A percentile compares a stretch with the other conserved stretches of the same genome.
phyloP scores from a whole-genome alignment of 768 basidiomycete genomes.

The Plicaturopsis crispa region DNA sequence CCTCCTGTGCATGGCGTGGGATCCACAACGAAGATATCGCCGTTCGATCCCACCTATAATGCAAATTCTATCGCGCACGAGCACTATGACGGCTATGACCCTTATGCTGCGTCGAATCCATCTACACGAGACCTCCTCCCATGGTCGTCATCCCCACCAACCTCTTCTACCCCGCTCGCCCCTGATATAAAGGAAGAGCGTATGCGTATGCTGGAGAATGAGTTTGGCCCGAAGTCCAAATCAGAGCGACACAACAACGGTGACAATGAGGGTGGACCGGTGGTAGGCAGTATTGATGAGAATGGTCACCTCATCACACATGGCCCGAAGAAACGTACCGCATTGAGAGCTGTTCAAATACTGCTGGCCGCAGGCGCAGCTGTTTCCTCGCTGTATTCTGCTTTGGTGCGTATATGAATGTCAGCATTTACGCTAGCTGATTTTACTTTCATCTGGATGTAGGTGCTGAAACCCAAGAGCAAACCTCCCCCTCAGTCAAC shows the following conservation, averaged over 20 bases:
- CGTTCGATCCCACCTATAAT: constrained; percentile 24
- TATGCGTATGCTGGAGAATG: constrained; percentile 62
- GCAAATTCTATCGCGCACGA: constrained; percentile 20
- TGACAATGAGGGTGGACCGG: constrained; percentile 39
- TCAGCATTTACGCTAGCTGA: too few relatives aligned
- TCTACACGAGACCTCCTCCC: constrained; percentile 41
- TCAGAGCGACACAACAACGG: constrained; percentile 19
- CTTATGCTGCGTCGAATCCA: constrained; percentile 14
- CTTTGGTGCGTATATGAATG: constrained; percentile 47
- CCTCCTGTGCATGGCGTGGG: constrained; percentile 7
- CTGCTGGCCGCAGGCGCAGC: constrained; percentile 43
- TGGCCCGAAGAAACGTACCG: constrained; percentile 52
- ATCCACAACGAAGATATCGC: constrained; percentile 14
- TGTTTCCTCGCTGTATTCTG: constrained; percentile 54
- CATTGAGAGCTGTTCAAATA: constrained; percentile 39
- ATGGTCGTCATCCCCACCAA: constrained; percentile 43
- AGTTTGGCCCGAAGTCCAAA: constrained; percentile 42
- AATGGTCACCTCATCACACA: constrained; percentile 55
- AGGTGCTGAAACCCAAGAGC: constrained; percentile 49
- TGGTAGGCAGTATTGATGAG: constrained; percentile 51
- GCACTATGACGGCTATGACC: constrained; percentile 8
- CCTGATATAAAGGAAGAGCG: constrained; percentile 57
- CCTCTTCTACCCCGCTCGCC: constrained; percentile 34
- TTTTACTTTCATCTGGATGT: too few relatives aligned
- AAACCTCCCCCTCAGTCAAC: constrained; percentile 49